Percentiles rank a stretch among this genome's conserved stretches.
These are phyloP conservation scores for Saccharomyces eubayanus DNA, from an alignment of 805 yeast species.

Conservation along the genomic window DNA sequence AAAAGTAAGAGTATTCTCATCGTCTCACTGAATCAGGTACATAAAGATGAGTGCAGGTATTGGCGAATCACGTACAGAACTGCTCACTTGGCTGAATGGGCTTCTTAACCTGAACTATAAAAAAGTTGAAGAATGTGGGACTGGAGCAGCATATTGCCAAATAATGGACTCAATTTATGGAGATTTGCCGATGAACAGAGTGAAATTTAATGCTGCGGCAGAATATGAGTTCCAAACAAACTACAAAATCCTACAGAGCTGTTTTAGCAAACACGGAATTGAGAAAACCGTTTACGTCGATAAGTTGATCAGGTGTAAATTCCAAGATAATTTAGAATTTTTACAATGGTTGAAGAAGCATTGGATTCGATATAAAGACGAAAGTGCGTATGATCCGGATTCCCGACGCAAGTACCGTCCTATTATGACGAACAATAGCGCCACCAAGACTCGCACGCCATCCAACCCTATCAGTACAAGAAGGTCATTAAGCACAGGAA, in stretches of 20 bases:
- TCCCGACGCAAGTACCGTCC: conserved; percentile 42
- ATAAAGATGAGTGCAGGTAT: conserved; percentile 23
- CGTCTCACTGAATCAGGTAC: not conserved
- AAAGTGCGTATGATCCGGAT: conserved; percentile 61
- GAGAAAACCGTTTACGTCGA: conserved; percentile 75
- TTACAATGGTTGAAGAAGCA: conserved; percentile 82
- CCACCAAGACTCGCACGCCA: not conserved
- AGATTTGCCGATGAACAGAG: conserved; percentile 74
- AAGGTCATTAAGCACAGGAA: conserved; percentile 6
- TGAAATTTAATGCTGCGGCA: conserved; percentile 57
- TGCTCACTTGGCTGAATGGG: conserved; percentile 77
- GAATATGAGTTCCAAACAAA: conserved; percentile 76
- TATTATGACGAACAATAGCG: conserved; percentile 6
- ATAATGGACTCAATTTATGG: conserved; percentile 76
- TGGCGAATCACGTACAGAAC: conserved; percentile 77
- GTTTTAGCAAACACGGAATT: conserved; percentile 64
- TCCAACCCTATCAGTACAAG: conserved; percentile 2
- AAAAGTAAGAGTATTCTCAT: not conserved
- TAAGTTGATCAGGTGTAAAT: conserved; percentile 69
- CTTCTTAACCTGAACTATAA: conserved; percentile 55
- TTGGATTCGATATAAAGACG: conserved; percentile 72
- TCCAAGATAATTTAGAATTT: conserved; percentile 91
- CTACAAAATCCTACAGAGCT: conserved; percentile 76
- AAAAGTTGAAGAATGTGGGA: conserved; percentile 88
- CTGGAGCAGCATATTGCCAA: conserved; percentile 93